Evolutionary conservation across 1,284 basidiomycete genomes (phyloP), one percentile per base, ranked within the genome.

Genomic region (Microbotryum scabiosae): DNA sequence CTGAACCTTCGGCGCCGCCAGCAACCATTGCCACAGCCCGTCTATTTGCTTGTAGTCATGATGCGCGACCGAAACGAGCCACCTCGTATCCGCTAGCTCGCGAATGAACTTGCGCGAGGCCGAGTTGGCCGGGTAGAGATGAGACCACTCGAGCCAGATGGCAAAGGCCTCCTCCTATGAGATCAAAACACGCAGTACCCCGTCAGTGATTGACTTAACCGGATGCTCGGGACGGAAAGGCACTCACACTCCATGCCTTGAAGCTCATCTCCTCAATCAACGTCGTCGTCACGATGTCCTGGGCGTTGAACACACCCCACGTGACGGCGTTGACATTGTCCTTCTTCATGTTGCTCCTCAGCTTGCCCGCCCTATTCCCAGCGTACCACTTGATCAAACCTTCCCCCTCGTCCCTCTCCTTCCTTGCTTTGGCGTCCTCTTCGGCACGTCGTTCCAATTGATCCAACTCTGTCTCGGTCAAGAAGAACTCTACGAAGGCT

Each of bases 401-500:
- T 26, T 64, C 64, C 25, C 57, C 64, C 51, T 64, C 60, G 20
- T 65, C 65, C 8, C 21, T 56, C 45, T 48, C 56, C 16, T 23
- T 32, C 41, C 64, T 43, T 57, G 41, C 20, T 20, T 25, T 7
- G 56, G 62, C 62, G 21, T 66, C 64, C 26, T 54, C 54, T 3
- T 46, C 46, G 12, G 54, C 56, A 43, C 60, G 26, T 32, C 61
- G 54, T 30, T 85, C 82, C 45, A 97, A 80, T 59, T 70, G 72
- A 45, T 84, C 78, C 25, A 96, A 82, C 65, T 87, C 84, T 21
- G 79, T 74, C 52, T 81, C 80, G 7, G 70, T 72, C 46, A 87
- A 87, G 73, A 98, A 98, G 74, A 97, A 94, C 76, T 99, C 94
- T 7, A 97, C 91, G 73, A 97, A 99, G 5, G 87, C 83, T 76